Evolutionary conservation across 1,284 basidiomycete species (phyloP).

Genomic region (Pholiota adiposa): DNA sequence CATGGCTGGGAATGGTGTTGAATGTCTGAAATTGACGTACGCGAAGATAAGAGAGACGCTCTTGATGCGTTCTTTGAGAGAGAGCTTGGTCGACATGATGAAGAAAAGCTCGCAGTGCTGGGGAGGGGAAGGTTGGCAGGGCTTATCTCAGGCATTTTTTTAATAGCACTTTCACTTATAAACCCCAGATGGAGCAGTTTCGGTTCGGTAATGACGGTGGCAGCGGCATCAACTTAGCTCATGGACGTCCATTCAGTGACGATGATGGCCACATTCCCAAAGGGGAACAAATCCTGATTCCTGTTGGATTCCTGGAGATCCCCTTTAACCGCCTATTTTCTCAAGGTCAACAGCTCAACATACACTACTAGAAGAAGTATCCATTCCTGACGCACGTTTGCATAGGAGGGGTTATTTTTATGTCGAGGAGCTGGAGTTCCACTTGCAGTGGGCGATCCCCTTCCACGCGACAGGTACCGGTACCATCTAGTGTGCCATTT

Average conservation of each 20-base stretch:
- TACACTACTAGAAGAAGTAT: background rate
- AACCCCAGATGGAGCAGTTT: constrained; percentile 3
- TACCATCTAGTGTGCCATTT: background rate
- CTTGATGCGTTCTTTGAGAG: constrained; percentile 40
- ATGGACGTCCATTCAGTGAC: constrained; percentile 4
- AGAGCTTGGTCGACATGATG: constrained; percentile 18
- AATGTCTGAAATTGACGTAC: constrained; percentile 43
- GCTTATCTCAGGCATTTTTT: constrained; percentile 14
- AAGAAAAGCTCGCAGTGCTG: constrained; percentile 12
- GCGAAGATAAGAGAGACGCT: constrained; percentile 81
- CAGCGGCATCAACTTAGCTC: background rate
- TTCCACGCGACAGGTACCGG: background rate
- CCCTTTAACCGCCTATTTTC: background rate
- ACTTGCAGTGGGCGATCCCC: background rate
- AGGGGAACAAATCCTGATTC: constrained; percentile 1
- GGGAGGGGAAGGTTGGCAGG: constrained; percentile 11
- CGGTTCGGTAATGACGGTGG: background rate
- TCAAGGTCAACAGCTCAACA: background rate
- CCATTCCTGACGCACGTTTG: constrained; percentile 13
- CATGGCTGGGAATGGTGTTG: background rate
- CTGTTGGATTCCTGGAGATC: constrained; percentile 1
- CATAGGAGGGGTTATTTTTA: constrained; percentile 7
- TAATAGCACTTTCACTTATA: constrained; percentile 13
- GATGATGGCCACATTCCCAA: background rate
- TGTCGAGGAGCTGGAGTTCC: background rate